Conservation (phyloP, 768 basidiomycete genomes). For the Mycena epipterygia region DNA sequence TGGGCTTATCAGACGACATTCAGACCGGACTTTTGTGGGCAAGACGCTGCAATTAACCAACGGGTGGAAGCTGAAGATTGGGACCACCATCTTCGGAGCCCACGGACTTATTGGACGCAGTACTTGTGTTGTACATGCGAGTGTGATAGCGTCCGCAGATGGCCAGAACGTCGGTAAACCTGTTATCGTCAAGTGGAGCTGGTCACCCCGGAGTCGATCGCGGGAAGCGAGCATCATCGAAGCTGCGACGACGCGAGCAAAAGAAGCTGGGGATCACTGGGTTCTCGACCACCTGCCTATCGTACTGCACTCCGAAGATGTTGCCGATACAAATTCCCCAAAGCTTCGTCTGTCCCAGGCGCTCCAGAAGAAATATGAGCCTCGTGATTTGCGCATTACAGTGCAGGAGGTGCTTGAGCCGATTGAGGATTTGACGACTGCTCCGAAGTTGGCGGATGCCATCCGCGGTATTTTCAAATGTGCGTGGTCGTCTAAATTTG, state of each 20-base stretch:
- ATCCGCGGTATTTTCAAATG: no score
- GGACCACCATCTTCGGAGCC: neutral
- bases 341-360: no score
- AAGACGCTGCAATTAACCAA: neutral
- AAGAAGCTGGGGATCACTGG: neutral
- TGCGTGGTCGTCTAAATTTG: no score
- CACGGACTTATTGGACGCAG: neutral
- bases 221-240: neutral
- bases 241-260: neutral
- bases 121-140: slow-evolving; percentile 5
- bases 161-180: neutral
- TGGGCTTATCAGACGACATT: no score
- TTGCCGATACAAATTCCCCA: no score
- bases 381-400: no score
- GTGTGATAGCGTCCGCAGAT: neutral
- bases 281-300: neutral
- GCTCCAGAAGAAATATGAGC: no score
- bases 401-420: no score
- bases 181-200: neutral
- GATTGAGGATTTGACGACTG: no score
- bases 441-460: no score
- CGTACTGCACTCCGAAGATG: no score
- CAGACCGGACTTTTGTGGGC: neutral
- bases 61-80: neutral
- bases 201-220: neutral